A percentile compares a stretch with the other conserved stretches of the same genome.
Conservation (phyloP, 2,329 filamentous ascomycete species). For the Madurella mycetomatis region DNA sequence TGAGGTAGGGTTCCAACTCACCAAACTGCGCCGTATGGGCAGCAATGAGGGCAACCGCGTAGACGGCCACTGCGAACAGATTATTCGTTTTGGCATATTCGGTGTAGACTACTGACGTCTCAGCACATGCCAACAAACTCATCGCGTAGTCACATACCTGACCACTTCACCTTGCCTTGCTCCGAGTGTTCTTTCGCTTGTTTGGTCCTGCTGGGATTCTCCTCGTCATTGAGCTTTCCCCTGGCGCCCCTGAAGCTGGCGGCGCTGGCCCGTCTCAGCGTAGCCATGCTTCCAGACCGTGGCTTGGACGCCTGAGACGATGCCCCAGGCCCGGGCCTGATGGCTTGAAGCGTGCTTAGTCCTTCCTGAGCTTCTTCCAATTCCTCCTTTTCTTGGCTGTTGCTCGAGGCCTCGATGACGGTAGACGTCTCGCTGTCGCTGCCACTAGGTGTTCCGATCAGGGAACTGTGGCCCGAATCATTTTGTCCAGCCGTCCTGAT, state of each 20-base stretch:
- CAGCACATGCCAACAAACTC: slow-evolving; percentile 8
- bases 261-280: slow-evolving; percentile 83
- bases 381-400: slow-evolving; percentile 55
- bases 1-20: slow-evolving; percentile 35
- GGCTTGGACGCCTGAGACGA: slow-evolving; percentile 44
- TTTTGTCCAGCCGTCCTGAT: slow-evolving; percentile 70
- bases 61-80: slow-evolving; percentile 74
- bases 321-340: slow-evolving; percentile 49
- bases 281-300: slow-evolving; percentile 67
- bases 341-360: slow-evolving; percentile 70
- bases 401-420: slow-evolving; percentile 47
- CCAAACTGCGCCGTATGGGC: slow-evolving; percentile 80
- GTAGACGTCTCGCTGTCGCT: slow-evolving; percentile 55
- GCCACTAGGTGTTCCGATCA: slow-evolving; percentile 30
- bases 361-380: slow-evolving; percentile 76
- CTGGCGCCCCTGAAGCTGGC: slow-evolving; percentile 84
- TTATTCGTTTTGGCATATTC: slow-evolving; percentile 97
- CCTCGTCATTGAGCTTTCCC: slow-evolving; percentile 80
- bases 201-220: slow-evolving; percentile 72
- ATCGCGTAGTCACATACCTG: slow-evolving; percentile 35
- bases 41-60: slow-evolving; percentile 69
- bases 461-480: slow-evolving; percentile 38
- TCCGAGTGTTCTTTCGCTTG: slow-evolving; percentile 85
- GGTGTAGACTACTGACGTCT: slow-evolving; percentile 59
- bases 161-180: slow-evolving; percentile 97